These are phyloP conservation scores for Venturiaceae sp. DNA, from an alignment of 2,329 filamentous ascomycete species.

Conservation along the genomic window DNA sequence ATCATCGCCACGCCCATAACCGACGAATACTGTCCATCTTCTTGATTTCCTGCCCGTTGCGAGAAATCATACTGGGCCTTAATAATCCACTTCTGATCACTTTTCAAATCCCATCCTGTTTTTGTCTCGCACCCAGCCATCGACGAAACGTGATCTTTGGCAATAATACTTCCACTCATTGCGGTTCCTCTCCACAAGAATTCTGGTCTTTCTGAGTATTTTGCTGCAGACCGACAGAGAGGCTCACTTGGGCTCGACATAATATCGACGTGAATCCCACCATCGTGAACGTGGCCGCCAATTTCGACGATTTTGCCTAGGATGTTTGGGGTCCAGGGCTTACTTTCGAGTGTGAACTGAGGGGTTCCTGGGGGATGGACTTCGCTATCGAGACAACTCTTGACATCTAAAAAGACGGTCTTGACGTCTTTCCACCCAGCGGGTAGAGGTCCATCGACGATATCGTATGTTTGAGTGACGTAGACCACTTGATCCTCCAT, in stretches of 20 bases:
- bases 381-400: neutral
- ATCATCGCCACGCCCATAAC: slow-evolving; percentile 7
- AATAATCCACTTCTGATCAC: slow-evolving; percentile 3
- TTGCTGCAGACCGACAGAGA: neutral
- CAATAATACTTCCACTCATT: neutral
- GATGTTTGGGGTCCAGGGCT: slow-evolving; percentile 6
- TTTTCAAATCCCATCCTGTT: neutral
- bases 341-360: neutral
- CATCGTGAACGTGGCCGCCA: slow-evolving; percentile 6
- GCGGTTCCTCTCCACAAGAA: neutral
- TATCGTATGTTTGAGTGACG: slow-evolving; percentile 6
- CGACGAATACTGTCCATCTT: neutral
- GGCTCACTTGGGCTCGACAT: neutral
- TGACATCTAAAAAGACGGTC: slow-evolving; percentile 2
- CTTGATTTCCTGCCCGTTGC: neutral
- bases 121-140: neutral
- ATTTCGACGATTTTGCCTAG: neutral
- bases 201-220: neutral
- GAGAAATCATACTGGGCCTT: slow-evolving; percentile 2
- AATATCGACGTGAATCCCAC: neutral
- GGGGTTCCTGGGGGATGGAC: neutral
- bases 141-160: neutral
- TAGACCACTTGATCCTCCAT: slow-evolving; percentile 8
- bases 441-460: slow-evolving; percentile 3
- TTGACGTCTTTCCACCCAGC: neutral